Base-by-base conservation (phyloP, 352 stramenopile species). In the Phytophthora tubulina region DNA sequence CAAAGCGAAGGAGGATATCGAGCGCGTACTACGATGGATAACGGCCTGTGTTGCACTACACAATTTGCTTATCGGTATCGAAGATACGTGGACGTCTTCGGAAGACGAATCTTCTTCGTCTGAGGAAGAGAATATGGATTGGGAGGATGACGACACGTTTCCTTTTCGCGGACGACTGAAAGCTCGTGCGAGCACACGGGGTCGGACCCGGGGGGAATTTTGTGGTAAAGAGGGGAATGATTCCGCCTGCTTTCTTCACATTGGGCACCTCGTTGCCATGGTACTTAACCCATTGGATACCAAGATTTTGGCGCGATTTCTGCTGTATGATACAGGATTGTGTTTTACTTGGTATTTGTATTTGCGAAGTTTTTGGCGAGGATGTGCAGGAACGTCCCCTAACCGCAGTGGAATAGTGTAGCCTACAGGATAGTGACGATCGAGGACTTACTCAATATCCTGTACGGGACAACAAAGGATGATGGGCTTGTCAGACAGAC, bases 1-100 rank as follows among this genome's bases (percentile, higher is more conserved):
- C 15, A 55, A 55, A 38, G 27, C 17, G 27, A 55, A 55, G 32
- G 48, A 55, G 39, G 48, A 55, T 41, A 15, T 55, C 3, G 7
- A 55, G 30, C 32, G 30, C 10, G 30, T 55, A 6, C 48, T 55
- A 8, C 48, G 30, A 31, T 55, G 48, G 48, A 6, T 55, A 38
- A 38, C 14, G 8, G 48, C 48, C 10, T 55, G 48, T n/a, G 48
- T 55, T 42, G 31, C 42, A 6, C 48, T 55, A 62, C 42, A 63
- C 32, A 55, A 55, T 17, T 21, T 55, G 48, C 27, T 55, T 27
- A 17, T 39, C 32, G 39, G 9, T 5, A 14, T 39, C 6, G 48
- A 30, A 5, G 48, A 39, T 55, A 17, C 3, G 21, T 27, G 21
- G 21, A 27, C 21, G 21, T 27, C 21, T 27, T 27, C 21, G 21